Percentiles rank a stretch among this genome's conserved stretches.
phyloP scores from a whole-genome alignment of 768 basidiomycete species.

The Calocera cornea region DNA sequence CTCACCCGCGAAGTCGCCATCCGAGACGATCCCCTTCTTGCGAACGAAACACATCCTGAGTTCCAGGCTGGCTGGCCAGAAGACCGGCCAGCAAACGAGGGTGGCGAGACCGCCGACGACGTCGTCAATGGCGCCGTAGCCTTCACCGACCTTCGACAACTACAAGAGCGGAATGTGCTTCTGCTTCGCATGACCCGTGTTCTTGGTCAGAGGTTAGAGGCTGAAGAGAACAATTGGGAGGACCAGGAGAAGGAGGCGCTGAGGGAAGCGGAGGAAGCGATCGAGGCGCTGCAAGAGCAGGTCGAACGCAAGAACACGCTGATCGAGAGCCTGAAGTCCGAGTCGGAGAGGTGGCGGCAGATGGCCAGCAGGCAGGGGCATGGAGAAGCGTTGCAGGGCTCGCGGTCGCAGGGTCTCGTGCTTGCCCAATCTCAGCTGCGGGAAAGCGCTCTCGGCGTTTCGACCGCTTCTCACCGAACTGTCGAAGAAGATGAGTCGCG shows the following conservation, averaged over 20 bases:
- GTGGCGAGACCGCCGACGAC: constrained; percentile 52
- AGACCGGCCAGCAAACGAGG: constrained; percentile 22
- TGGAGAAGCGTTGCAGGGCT: constrained; percentile 6
- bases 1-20: constrained; percentile 68
- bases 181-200: constrained; percentile 71
- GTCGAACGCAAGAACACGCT: constrained; percentile 66
- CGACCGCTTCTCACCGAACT: background rate
- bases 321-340: constrained; percentile 71
- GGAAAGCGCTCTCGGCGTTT: constrained; percentile 9
- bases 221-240: constrained; percentile 62
- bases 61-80: constrained; percentile 33
- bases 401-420: background rate
- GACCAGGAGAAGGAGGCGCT: constrained; percentile 63
- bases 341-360: constrained; percentile 69
- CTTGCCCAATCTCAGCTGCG: background rate
- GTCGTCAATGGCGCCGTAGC: constrained; percentile 82
- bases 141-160: constrained; percentile 59
- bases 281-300: constrained; percentile 62
- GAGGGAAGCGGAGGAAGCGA: constrained; percentile 75
- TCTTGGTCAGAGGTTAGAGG: constrained; percentile 73
- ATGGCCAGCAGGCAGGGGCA: constrained; percentile 49
- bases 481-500: constrained; percentile 6
- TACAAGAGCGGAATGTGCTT: constrained; percentile 90
- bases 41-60: constrained; percentile 44
- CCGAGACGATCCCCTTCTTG: constrained; percentile 71